Evolutionary conservation across 768 basidiomycete genomes (phyloP).

Genomic region (Termitomyces sp.): DNA sequence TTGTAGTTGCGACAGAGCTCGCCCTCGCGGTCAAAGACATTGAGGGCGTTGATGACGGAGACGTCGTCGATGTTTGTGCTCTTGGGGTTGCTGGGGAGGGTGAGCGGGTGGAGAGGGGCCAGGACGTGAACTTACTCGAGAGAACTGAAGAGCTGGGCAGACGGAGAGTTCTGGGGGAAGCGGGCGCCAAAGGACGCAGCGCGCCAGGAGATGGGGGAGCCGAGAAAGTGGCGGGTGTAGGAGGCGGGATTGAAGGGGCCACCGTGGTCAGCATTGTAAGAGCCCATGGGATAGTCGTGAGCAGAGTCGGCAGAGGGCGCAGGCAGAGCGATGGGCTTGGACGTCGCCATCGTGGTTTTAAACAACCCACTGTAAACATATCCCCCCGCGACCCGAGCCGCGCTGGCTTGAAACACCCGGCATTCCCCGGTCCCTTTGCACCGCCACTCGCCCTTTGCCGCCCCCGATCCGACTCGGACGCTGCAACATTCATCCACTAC

Average conservation of each 20-base stretch:
- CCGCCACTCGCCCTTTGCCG: not conserved
- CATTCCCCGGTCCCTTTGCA: not conserved
- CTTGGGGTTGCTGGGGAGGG: constrained; percentile 24
- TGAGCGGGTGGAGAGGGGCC: not conserved
- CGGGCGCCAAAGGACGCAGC: constrained; percentile 61
- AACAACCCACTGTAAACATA: not conserved
- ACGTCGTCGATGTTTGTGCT: constrained; percentile 48
- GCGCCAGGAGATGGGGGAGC: constrained; percentile 71
- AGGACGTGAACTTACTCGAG: constrained; percentile 55
- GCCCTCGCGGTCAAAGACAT: constrained; percentile 62
- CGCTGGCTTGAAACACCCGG: constrained; percentile 1
- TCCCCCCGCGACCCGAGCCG: not conserved
- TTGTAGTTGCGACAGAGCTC: constrained; percentile 85
- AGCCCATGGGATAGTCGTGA: constrained; percentile 37
- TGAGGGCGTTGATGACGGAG: constrained; percentile 60
- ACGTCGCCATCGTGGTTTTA: constrained; percentile 20
- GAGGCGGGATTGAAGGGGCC: constrained; percentile 60
- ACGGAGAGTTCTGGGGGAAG: constrained; percentile 59
- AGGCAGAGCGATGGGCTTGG: constrained; percentile 46
- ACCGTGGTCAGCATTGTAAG: constrained; percentile 40
- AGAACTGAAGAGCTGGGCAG: constrained; percentile 54
- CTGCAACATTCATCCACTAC: no score
- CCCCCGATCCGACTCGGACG: not conserved
- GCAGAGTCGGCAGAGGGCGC: constrained; percentile 12
- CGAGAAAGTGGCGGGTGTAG: constrained; percentile 63